These are phyloP conservation scores for Byssothecium circinans DNA, from an alignment of 2,329 filamentous ascomycete species.

Conservation along the genomic window DNA sequence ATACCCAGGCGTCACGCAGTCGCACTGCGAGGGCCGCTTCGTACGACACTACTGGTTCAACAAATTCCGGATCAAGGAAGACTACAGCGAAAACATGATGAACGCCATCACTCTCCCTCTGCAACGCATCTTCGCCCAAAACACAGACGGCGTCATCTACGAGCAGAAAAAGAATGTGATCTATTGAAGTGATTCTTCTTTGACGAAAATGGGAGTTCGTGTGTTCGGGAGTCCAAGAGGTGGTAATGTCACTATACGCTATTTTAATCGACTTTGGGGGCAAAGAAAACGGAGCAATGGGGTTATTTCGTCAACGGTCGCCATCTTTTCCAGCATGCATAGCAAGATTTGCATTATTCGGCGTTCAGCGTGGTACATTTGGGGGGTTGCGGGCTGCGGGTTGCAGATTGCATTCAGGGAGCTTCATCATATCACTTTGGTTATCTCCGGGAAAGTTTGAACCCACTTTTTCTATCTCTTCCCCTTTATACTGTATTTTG, in stretches of 20 bases:
- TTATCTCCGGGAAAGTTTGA: background rate
- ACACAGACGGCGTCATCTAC: slow-evolving; percentile 26
- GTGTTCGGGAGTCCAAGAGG: background rate
- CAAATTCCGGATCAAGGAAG: slow-evolving; percentile 36
- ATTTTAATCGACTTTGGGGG: too few relatives aligned
- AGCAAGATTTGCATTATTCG: background rate
- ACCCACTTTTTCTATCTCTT: too few relatives aligned
- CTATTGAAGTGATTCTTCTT: slow-evolving; percentile 13
- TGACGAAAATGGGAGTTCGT: background rate
- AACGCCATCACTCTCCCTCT: slow-evolving; percentile 41
- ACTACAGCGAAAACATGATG: slow-evolving; percentile 42
- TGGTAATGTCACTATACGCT: slow-evolving; percentile 17
- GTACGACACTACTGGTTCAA: slow-evolving; percentile 45
- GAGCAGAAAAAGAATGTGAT: slow-evolving; percentile 37
- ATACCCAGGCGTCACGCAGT: slow-evolving; percentile 38
- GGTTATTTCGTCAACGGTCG: too few relatives aligned
- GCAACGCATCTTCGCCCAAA: slow-evolving; percentile 39
- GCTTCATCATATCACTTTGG: too few relatives aligned
- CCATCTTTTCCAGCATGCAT: too few relatives aligned
- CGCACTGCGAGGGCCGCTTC: slow-evolving; percentile 41
- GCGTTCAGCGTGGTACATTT: background rate
- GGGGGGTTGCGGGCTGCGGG: too few relatives aligned
- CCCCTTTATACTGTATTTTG: background rate
- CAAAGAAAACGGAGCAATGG: too few relatives aligned
- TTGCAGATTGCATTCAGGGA: too few relatives aligned